phyloP scores from a whole-genome alignment of 2,329 filamentous ascomycete species.

The Blastomyces gilchristii region DNA sequence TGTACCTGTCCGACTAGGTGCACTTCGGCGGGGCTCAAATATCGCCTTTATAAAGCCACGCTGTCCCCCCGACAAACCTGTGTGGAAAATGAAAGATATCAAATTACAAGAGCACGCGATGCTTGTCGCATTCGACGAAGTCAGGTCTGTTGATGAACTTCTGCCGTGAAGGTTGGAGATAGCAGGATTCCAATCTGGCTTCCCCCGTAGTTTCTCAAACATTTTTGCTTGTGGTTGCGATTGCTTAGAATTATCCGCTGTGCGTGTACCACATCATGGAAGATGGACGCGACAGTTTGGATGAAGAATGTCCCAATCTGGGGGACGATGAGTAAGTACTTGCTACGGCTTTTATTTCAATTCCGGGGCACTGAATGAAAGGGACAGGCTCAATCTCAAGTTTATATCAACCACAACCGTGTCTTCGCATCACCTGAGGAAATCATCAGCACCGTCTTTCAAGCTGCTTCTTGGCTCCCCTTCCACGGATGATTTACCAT shows the following conservation, averaged over 20 bases:
- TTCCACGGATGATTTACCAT: background rate
- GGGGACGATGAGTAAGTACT: background rate
- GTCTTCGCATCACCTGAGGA: background rate
- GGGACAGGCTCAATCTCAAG: background rate
- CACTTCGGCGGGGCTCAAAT: background rate
- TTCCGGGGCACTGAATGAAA: background rate
- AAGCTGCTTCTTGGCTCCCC: background rate
- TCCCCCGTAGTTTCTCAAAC: background rate
- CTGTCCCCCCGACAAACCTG: background rate
- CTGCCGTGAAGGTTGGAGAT: background rate
- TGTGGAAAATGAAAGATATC: background rate
- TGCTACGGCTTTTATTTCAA: background rate
- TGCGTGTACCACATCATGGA: background rate
- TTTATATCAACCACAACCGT: conserved; percentile 1
- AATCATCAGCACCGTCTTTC: background rate
- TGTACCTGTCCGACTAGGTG: background rate
- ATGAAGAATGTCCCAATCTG: background rate
- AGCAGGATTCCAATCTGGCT: background rate
- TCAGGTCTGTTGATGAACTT: background rate
- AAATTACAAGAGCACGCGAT: background rate
- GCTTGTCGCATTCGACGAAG: background rate
- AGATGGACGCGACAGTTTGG: background rate
- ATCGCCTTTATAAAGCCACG: background rate
- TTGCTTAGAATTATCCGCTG: background rate
- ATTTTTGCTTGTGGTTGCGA: background rate